Percentiles rank a stretch among this genome's conserved stretches.
These are phyloP conservation scores for Petrea volubilis DNA, from an alignment of 257 asterid species.

Conservation along the genomic window DNA sequence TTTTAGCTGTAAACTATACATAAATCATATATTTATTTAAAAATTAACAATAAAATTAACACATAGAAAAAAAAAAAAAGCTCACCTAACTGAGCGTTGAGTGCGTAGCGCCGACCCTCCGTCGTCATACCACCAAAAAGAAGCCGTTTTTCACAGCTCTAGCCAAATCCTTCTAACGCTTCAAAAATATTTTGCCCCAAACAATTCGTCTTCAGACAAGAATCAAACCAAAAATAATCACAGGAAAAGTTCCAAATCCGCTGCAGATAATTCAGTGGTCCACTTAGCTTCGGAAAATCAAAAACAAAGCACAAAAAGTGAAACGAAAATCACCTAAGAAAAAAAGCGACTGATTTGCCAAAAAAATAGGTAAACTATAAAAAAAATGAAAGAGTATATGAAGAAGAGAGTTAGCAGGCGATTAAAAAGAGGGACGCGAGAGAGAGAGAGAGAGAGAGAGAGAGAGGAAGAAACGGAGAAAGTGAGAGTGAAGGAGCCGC, in stretches of 20 bases:
- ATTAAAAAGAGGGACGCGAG: not conserved
- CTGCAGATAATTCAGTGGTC: conserved; percentile 22
- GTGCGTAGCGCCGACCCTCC: conserved; percentile 51
- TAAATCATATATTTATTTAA: not conserved
- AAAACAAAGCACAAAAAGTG: not conserved
- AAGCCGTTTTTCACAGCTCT: conserved; percentile 8
- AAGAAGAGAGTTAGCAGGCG: conserved; percentile 1
- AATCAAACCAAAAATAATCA: not conserved
- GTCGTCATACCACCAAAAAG: conserved; percentile 34
- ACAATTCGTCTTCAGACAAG: conserved; percentile 25
- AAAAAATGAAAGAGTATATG: conserved; percentile 4
- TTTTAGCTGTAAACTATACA: not conserved
- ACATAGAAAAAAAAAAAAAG: not conserved
- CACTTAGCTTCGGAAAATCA: not conserved
- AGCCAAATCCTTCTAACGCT: conserved; percentile 3
- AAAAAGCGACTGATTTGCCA: not conserved
- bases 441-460: not conserved
- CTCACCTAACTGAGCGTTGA: conserved; percentile 61
- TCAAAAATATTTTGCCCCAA: conserved; percentile 2
- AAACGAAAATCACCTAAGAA: not conserved
- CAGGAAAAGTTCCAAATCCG: conserved; percentile 7
- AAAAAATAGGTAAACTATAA: not conserved
- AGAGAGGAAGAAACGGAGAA: conserved; percentile 42
- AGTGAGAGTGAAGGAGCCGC: conserved; percentile 53
- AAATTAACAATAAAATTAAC: not conserved